A percentile compares a stretch with the other conserved stretches of the same genome.
These are phyloP conservation scores for Colletotrichum tanaceti DNA, from an alignment of 2,329 filamentous ascomycete genomes.

Conservation along the genomic window DNA sequence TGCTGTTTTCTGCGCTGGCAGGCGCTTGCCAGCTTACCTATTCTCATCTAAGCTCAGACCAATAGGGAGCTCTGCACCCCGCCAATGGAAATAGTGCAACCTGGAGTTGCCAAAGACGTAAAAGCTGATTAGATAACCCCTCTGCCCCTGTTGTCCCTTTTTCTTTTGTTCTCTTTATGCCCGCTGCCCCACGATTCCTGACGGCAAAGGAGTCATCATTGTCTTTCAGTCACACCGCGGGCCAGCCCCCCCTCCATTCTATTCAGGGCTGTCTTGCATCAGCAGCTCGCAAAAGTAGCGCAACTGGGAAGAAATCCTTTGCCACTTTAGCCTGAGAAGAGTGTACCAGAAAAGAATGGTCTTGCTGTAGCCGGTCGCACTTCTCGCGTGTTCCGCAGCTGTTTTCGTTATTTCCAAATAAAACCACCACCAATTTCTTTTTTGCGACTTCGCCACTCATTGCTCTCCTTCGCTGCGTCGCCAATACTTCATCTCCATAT, in stretches of 20 bases:
- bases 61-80: slow-evolving; percentile 30
- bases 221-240: slow-evolving; percentile 7
- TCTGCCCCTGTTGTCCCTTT: neutral
- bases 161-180: slow-evolving; percentile 1
- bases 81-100: neutral
- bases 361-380: slow-evolving; percentile 29
- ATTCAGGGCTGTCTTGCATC: neutral
- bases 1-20: neutral
- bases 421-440: slow-evolving; percentile 6
- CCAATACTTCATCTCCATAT: slow-evolving; percentile 16
- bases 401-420: slow-evolving; percentile 23
- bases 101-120: slow-evolving; percentile 4
- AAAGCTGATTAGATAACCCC: neutral
- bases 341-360: slow-evolving; percentile 15
- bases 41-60: slow-evolving; percentile 17
- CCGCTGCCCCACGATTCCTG: slow-evolving; percentile 36
- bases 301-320: slow-evolving; percentile 16
- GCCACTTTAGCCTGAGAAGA: slow-evolving; percentile 22
- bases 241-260: slow-evolving; percentile 29
- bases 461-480: slow-evolving; percentile 5
- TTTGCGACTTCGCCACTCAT: slow-evolving; percentile 29
- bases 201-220: slow-evolving; percentile 41
- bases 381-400: slow-evolving; percentile 40
- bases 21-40: slow-evolving; percentile 17
- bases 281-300: neutral